Percentiles rank a stretch among this genome's conserved stretches.
Conservation (phyloP, 164 flowering plant genomes). For the Houttuynia cordata region DNA sequence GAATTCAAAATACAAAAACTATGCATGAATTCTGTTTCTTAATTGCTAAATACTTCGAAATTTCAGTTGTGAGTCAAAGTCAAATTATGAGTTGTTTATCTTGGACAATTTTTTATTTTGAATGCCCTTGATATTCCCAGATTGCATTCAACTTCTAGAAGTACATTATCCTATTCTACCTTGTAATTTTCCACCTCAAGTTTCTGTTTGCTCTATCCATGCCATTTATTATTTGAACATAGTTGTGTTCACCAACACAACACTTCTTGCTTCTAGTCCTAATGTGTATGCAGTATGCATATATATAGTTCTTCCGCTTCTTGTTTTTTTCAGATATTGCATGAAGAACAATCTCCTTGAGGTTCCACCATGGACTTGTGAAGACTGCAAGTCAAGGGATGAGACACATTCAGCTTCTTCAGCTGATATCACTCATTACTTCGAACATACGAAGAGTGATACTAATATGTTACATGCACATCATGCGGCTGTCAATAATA, state of each 20-base stretch:
- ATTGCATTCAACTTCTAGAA: neutral
- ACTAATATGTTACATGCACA: neutral
- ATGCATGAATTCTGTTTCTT: too few species aligned
- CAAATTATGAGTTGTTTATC: neutral
- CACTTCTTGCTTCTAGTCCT: neutral
- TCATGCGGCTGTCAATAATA: neutral
- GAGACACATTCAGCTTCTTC: neutral
- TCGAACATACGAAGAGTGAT: neutral
- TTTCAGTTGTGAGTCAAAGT: neutral
- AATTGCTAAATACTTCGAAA: too few species aligned
- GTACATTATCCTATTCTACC: neutral
- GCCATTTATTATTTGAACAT: neutral
- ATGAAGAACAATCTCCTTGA: neutral
- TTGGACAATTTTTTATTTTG: neutral
- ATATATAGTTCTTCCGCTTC: neutral
- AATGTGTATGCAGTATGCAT: neutral
- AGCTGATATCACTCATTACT: neutral
- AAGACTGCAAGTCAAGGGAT: neutral
- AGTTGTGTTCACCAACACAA: too few species aligned
- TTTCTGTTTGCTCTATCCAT: neutral
- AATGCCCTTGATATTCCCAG: neutral
- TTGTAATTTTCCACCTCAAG: neutral
- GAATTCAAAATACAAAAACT: too few species aligned
- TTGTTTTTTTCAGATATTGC: conserved; percentile 1
- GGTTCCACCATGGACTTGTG: neutral